A percentile compares a stretch with the other conserved stretches of the same genome.
These are phyloP conservation scores for Amaranthus cruentus DNA, from an alignment of 148 eudicot genomes.

Conservation along the genomic window DNA sequence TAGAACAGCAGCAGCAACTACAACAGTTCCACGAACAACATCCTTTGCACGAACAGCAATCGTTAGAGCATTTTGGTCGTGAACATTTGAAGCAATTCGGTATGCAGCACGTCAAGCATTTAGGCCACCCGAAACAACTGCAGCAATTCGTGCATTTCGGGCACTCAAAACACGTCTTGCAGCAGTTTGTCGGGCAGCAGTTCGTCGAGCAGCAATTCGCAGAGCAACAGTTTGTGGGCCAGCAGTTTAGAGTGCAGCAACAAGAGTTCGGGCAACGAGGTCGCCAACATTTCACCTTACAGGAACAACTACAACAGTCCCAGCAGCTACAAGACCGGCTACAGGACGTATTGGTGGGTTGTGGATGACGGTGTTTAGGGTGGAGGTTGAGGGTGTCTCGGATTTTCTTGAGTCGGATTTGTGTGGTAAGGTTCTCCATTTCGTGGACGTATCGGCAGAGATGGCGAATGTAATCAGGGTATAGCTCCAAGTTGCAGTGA, in stretches of 20 bases:
- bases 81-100: constrained; percentile 22
- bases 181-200: constrained; percentile 23
- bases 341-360: constrained; percentile 25
- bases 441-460: constrained; percentile 77
- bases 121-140: constrained; percentile 30
- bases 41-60: constrained; percentile 21
- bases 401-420: constrained; percentile 64
- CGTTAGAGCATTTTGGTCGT: constrained; percentile 20
- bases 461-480: constrained; percentile 95
- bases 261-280: constrained; percentile 38
- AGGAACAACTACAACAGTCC: constrained; percentile 41
- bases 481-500: constrained; percentile 94
- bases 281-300: constrained; percentile 35
- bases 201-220: constrained; percentile 23
- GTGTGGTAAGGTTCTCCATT: constrained; percentile 80
- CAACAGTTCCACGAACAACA: constrained; percentile 27
- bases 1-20: constrained; percentile 23
- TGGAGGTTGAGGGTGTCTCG: constrained; percentile 39
- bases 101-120: constrained; percentile 36
- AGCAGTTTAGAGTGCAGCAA: constrained; percentile 32
- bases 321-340: constrained; percentile 47
- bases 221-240: constrained; percentile 34
- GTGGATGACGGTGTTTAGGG: constrained; percentile 19
- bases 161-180: constrained; percentile 9
- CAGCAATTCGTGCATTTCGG: constrained; percentile 15